phyloP scores from a whole-genome alignment of 2,329 filamentous ascomycete species.

The Fusarium musae region DNA sequence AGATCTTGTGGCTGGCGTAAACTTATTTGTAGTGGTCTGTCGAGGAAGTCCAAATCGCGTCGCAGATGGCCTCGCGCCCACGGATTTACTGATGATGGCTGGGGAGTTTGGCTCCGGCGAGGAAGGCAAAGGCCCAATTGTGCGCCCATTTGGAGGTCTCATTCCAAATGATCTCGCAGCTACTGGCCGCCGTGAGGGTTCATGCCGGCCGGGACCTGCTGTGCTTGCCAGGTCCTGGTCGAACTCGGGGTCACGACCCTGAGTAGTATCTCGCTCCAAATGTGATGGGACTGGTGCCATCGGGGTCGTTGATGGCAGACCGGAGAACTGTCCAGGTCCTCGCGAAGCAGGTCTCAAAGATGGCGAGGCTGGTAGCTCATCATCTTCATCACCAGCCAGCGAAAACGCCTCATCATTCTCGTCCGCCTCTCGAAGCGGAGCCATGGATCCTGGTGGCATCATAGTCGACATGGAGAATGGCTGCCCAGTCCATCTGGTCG shows the following conservation, averaged over 20 bases:
- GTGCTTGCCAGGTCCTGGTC: conserved; percentile 2
- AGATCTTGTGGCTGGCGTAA: conserved; percentile 34
- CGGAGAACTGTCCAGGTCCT: conserved; percentile 30
- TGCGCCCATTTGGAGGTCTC: conserved; percentile 14
- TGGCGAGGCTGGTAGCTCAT: conserved; percentile 37
- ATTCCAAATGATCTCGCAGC: conserved; percentile 19
- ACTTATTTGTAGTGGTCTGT: conserved; percentile 9
- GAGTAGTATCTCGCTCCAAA: conserved; percentile 52
- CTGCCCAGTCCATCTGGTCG: conserved; percentile 59
- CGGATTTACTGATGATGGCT: conserved; percentile 29
- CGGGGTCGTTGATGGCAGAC: conserved; percentile 56
- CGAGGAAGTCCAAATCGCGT: conserved; percentile 18
- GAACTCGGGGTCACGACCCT: conserved; percentile 32
- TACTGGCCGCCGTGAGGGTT: conserved; percentile 6
- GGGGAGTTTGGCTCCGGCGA: conserved; percentile 18
- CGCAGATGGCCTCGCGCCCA: conserved; percentile 29
- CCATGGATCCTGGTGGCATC: conserved; percentile 44
- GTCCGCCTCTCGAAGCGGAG: conserved; percentile 47
- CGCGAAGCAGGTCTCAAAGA: conserved; percentile 35
- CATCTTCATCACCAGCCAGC: conserved; percentile 40
- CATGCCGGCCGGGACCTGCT: not conserved
- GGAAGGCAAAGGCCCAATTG: conserved; percentile 10
- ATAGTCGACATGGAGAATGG: conserved; percentile 51
- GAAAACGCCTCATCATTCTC: conserved; percentile 44
- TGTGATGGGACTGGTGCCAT: conserved; percentile 56